These are phyloP conservation scores for Mycena floridula DNA, from an alignment of 768 basidiomycete species.

Conservation along the genomic window DNA sequence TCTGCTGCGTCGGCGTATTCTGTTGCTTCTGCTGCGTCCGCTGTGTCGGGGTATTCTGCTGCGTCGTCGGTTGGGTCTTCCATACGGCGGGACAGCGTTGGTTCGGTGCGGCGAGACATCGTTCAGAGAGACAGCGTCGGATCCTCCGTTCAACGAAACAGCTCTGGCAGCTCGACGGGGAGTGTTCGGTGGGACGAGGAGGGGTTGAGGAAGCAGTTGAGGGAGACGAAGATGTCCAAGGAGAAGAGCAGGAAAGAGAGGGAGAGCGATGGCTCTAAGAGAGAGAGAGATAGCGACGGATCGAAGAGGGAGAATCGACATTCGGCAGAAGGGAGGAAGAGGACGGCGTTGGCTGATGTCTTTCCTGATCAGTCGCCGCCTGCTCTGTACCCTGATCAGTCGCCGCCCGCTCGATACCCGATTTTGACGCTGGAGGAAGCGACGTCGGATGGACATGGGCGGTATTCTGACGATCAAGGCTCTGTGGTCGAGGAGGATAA, in stretches of 20 bases:
- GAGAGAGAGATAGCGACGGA: too few species aligned
- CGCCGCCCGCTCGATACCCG: conserved; percentile 10
- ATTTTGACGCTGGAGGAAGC: conserved; percentile 44
- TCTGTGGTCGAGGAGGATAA: too few species aligned
- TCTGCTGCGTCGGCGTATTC: conserved; percentile 23
- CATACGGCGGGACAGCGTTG: too few species aligned
- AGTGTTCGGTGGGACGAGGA: conserved; percentile 50
- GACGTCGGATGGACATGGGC: conserved; percentile 44
- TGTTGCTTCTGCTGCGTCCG: conserved; percentile 44
- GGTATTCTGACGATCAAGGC: conserved; percentile 16
- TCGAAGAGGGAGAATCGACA: conserved; percentile 20
- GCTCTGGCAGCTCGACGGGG: conserved; percentile 26
- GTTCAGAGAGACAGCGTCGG: too few species aligned
- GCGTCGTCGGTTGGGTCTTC: conserved; percentile 24
- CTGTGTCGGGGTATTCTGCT: too few species aligned
- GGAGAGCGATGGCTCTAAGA: too few species aligned
- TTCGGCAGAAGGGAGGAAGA: conserved; percentile 43
- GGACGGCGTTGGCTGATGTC: conserved; percentile 51
- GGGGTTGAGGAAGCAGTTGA: conserved; percentile 31
- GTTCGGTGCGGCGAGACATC: too few species aligned
- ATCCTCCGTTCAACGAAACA: background rate
- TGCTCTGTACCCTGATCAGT: conserved; percentile 1
- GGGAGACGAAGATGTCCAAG: conserved; percentile 24
- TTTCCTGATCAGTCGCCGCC: conserved; percentile 40
- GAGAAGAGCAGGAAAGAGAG: conserved; percentile 26